Base-by-base conservation (phyloP, 176 grass and related monocot species). In the Raddia distichophylla region DNA sequence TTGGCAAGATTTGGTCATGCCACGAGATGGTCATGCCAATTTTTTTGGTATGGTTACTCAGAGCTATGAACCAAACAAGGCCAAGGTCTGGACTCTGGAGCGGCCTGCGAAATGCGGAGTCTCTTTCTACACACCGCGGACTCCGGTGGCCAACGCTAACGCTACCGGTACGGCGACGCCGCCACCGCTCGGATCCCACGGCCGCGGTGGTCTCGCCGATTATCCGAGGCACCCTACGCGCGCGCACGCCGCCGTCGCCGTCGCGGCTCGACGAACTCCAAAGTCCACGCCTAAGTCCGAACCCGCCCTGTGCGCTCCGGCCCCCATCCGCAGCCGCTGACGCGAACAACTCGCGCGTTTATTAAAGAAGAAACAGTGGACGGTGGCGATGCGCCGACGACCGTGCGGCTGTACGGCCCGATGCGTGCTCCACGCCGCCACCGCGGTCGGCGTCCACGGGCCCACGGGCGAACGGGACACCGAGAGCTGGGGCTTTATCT, bases 351-450 rank as follows among this genome's bases (percentile, higher is more conserved):
- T n/a, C n/a, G n/a, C n/a, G n/a, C n/a, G n/a, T n/a, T n/a, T n/a
- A n/a, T n/a, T n/a, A n/a, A n/a, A 55, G 18, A 48, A 14, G 33
- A 54, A 54, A 19, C 14, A 14, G 64, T 19, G 71, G 76, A 84
- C 46, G 70, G 61, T 27, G 0, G 4, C 0, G 71, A 81, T 65
- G 10, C 71, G 17, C 11, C n/a, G n/a, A n/a, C 18, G 4, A 3
- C 18, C 18, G 8, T 22, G 2, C 22, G 2, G 17, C 6, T 43
- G 37, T 49, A 16, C 49, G 35, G 45, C 15, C 64, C 13, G 47
- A 57, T 35, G 59, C 59, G 49, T 35, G 59, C n/a, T n/a, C n/a
- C n/a, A n/a, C n/a, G n/a, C n/a, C 59, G 74, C 74, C 51, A 37
- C 22, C 17, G 9, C 50, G 17, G 18, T 51, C 59, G 27, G 50